Evolutionary conservation across 345 rosid genomes (phyloP).

Genomic region (Triadica sebifera): DNA sequence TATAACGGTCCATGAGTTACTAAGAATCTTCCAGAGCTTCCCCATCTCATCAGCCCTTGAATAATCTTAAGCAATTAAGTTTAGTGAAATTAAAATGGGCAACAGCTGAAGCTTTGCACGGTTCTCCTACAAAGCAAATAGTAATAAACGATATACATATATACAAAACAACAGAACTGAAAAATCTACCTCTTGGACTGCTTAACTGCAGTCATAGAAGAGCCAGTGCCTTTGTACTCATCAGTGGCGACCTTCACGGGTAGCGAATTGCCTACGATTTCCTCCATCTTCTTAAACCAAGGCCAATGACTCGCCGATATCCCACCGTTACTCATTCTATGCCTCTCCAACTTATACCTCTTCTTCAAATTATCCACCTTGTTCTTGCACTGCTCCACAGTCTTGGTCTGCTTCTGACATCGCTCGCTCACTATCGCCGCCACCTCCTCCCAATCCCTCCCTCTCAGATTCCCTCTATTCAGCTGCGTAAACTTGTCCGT

Average conservation of each 20-base stretch:
- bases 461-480: slow-evolving; percentile 80
- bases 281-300: slow-evolving; percentile 89
- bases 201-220: slow-evolving; percentile 40
- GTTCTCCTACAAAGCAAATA: neutral
- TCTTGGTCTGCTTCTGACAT: slow-evolving; percentile 58
- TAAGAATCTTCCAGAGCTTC: neutral
- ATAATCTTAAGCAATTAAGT: neutral
- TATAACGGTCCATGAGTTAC: neutral
- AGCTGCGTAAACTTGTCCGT: slow-evolving; percentile 72
- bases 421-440: slow-evolving; percentile 69
- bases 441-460: slow-evolving; percentile 97
- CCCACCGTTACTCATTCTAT: slow-evolving; percentile 59
- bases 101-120: neutral
- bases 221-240: slow-evolving; percentile 49
- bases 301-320: slow-evolving; percentile 66
- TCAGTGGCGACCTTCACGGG: slow-evolving; percentile 38
- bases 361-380: slow-evolving; percentile 92
- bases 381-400: slow-evolving; percentile 76
- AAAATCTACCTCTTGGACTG: slow-evolving; percentile 53
- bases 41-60: neutral
- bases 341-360: slow-evolving; percentile 82
- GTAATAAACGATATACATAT: neutral
- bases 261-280: slow-evolving; percentile 57
- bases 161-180: neutral
- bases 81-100: neutral